Evolutionary conservation across 2,329 filamentous ascomycete species (phyloP).

Genomic region (Chalara sp.): DNA sequence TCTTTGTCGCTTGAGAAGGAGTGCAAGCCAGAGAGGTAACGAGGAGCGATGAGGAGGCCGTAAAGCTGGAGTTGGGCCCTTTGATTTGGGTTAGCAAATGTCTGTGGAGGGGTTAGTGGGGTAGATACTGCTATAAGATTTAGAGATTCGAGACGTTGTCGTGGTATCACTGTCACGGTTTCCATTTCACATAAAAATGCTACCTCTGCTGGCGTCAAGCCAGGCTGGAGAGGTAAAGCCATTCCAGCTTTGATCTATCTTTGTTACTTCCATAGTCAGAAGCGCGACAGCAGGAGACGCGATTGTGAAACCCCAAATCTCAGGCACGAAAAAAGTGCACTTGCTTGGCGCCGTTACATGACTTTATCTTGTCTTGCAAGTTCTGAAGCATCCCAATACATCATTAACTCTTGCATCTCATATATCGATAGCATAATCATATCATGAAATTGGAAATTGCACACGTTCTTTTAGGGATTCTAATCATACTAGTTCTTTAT

Average conservation of each 20-base stretch:
- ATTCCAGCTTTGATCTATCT: constrained; percentile 9
- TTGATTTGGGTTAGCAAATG: constrained; percentile 1
- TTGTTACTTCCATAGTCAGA: too few species aligned
- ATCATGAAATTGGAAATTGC: too few species aligned
- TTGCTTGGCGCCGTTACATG: too few species aligned
- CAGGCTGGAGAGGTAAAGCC: constrained; percentile 28
- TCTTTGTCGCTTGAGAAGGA: constrained; percentile 89
- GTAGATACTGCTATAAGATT: constrained; percentile 65
- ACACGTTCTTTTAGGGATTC: too few species aligned
- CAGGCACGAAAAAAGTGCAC: too few species aligned
- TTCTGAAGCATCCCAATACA: too few species aligned
- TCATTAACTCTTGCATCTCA: too few species aligned
- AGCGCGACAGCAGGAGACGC: too few species aligned
- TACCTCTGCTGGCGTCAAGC: constrained; percentile 79
- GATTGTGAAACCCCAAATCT: too few species aligned
- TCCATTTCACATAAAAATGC: constrained; percentile 98
- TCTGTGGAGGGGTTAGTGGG: constrained; percentile 20
- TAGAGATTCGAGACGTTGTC: constrained; percentile 81
- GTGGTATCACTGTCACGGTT: constrained; percentile 83
- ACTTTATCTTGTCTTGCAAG: too few species aligned
- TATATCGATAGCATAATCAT: too few species aligned
- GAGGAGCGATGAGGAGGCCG: constrained; percentile 74
- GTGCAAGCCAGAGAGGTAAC: constrained; percentile 87
- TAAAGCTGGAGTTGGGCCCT: constrained; percentile 74
- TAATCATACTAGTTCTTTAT: too few species aligned